Evolutionary conservation across 2,329 filamentous ascomycete genomes (phyloP).

Genomic region (Epichloe scottii): DNA sequence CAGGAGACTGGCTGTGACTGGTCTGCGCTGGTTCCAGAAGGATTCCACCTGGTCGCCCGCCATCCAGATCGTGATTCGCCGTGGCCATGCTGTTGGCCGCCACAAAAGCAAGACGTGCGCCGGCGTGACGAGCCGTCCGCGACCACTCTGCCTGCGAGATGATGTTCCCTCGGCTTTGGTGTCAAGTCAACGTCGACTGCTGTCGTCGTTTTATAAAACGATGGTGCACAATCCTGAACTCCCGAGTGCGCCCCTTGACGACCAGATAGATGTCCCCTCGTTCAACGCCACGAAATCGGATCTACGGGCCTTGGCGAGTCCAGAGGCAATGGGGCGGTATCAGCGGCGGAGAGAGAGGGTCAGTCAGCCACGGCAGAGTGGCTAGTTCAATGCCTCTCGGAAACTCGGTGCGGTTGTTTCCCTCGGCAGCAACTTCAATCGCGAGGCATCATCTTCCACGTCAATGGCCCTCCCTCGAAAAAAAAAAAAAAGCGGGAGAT

Average conservation of each 20-base stretch:
- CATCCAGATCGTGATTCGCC: slow-evolving; percentile 1
- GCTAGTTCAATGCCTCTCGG: no score
- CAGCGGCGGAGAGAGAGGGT: not conserved
- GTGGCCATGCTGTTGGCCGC: not conserved
- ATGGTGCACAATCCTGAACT: no score
- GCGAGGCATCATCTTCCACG: no score
- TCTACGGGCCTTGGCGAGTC: not conserved
- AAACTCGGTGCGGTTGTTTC: no score
- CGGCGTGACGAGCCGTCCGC: not conserved
- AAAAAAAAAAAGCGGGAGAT: no score
- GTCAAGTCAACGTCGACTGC: not conserved
- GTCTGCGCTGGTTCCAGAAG: slow-evolving; percentile 6
- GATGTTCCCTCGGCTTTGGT: not conserved
- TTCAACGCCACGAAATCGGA: no score
- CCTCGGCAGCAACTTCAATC: no score
- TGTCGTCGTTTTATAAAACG: no score
- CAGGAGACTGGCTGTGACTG: not conserved
- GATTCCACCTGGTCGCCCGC: slow-evolving; percentile 2
- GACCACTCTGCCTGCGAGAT: not conserved
- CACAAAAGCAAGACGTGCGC: slow-evolving; percentile 3
- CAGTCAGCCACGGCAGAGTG: no score
- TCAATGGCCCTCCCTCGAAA: no score
- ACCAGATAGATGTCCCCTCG: no score
- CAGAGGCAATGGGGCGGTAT: not conserved
- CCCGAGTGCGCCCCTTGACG: no score